These are phyloP conservation scores for Eucalyptus albens DNA, from an alignment of 345 rosid species.

Conservation along the genomic window DNA sequence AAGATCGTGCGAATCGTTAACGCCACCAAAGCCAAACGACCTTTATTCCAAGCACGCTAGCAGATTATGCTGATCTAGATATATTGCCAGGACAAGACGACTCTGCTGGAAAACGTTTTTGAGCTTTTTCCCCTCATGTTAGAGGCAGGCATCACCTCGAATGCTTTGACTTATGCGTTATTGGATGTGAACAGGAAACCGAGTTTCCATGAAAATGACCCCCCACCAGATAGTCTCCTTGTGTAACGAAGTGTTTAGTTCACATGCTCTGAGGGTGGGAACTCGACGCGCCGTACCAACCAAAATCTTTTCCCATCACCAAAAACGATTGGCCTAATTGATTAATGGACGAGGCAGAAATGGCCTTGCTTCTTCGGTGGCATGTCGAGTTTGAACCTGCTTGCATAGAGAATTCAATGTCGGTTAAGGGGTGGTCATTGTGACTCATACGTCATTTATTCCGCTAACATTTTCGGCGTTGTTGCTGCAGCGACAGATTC, in stretches of 20 bases:
- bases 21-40: neutral
- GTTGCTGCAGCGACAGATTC: neutral
- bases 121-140: neutral
- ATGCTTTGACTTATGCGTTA: neutral
- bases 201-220: neutral
- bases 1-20: neutral
- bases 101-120: neutral
- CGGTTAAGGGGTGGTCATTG: neutral
- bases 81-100: neutral
- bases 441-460: neutral
- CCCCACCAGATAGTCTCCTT: neutral
- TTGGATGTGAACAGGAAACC: neutral
- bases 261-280: neutral
- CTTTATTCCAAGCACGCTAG: neutral
- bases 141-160: neutral
- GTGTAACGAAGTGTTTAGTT: neutral
- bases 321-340: neutral
- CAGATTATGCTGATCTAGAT: neutral
- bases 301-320: neutral
- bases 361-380: neutral
- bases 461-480: neutral
- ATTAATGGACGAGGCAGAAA: neutral
- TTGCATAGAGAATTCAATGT: neutral
- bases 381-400: neutral
- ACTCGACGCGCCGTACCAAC: neutral